Percentiles rank a stretch among this genome's conserved stretches.
Evolutionary conservation across 2,329 filamentous ascomycete genomes (phyloP).

Genomic region (Aspergillus hiratsukae): DNA sequence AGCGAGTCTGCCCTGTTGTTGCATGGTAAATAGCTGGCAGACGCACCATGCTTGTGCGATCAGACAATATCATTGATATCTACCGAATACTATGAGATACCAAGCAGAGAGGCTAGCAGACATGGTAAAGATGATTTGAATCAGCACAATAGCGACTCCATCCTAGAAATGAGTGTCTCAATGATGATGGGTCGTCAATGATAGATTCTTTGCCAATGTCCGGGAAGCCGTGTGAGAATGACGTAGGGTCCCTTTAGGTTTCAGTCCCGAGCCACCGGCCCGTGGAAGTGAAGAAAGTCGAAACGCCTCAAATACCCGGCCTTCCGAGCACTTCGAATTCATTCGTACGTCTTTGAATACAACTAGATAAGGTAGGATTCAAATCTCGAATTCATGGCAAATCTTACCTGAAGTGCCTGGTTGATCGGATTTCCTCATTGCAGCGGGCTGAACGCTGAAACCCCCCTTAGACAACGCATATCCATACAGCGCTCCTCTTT

Average conservation of each 20-base stretch:
- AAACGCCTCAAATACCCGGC: not conserved
- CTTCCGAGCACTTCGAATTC: not conserved
- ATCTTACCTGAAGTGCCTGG: not conserved
- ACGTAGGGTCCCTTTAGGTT: constrained; percentile 19
- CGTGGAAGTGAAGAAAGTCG: constrained; percentile 5
- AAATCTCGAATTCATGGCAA: not conserved
- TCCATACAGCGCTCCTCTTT: not conserved
- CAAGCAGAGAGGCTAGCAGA: not conserved
- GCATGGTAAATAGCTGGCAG: not conserved
- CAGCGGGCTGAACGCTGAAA: not conserved
- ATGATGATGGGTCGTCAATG: not conserved
- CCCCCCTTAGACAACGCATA: constrained; percentile 6
- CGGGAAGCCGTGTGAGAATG: constrained; percentile 17
- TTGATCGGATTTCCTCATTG: not conserved
- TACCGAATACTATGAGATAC: not conserved
- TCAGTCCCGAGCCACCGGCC: constrained; percentile 21
- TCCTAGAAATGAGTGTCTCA: not conserved
- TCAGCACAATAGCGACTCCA: not conserved
- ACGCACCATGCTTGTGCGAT: not conserved
- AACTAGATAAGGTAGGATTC: constrained; percentile 14
- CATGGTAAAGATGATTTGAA: not conserved
- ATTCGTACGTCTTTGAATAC: constrained; percentile 1
- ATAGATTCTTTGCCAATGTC: not conserved
- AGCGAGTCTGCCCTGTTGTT: not conserved
- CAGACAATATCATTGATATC: not conserved